These are phyloP conservation scores for Verbena officinalis DNA, from an alignment of 257 asterid genomes.

Conservation along the genomic window DNA sequence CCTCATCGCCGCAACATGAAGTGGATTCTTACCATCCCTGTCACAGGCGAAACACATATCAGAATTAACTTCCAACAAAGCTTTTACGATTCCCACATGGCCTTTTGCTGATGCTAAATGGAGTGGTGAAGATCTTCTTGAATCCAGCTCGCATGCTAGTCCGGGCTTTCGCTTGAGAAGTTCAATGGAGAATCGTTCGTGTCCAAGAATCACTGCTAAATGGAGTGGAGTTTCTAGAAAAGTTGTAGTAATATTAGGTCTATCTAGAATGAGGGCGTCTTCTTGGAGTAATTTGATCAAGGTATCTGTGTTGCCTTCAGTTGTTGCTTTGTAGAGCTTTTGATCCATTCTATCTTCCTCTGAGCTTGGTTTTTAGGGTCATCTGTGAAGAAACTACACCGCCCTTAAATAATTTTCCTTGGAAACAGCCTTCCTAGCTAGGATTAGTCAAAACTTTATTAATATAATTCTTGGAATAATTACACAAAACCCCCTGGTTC, in stretches of 20 bases:
- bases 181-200: slow-evolving; percentile 23
- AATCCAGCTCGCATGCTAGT: slow-evolving; percentile 37
- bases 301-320: slow-evolving; percentile 26
- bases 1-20: slow-evolving; percentile 50
- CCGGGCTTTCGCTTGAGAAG: slow-evolving; percentile 29
- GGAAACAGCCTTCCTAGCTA: too few species aligned
- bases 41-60: slow-evolving; percentile 36
- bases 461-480: too few species aligned
- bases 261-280: slow-evolving; percentile 34
- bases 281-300: slow-evolving; percentile 13
- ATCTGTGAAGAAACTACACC: too few species aligned
- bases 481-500: too few species aligned
- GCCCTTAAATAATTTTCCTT: too few species aligned
- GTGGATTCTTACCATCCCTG: slow-evolving; percentile 46
- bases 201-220: slow-evolving; percentile 43
- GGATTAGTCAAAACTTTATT: too few species aligned
- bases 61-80: slow-evolving; percentile 19
- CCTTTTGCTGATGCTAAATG: slow-evolving; percentile 44
- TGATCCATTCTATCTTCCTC: too few species aligned
- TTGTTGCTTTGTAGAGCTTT: slow-evolving; percentile 31
- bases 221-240: slow-evolving; percentile 50
- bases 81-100: slow-evolving; percentile 30
- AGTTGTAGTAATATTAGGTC: neutral
- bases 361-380: too few species aligned
- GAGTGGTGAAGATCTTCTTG: slow-evolving; percentile 36